Conservation (phyloP, 352 stramenopile species). For the Phytophthora pini region DNA sequence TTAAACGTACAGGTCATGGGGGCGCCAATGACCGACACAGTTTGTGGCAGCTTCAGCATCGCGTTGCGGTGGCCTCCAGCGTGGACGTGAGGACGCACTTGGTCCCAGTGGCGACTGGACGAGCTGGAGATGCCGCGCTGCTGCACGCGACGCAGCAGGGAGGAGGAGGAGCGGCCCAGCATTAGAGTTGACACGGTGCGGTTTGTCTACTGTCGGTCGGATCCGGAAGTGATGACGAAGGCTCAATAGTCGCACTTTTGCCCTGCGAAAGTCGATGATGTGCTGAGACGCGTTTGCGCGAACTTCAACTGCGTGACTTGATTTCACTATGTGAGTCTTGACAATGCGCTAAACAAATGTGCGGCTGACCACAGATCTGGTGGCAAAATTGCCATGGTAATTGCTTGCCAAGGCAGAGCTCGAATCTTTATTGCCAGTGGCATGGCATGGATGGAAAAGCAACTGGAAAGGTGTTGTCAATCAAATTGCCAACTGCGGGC, state of each 20-base stretch:
- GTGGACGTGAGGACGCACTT: conserved; percentile 75
- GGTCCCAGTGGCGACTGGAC: conserved; percentile 51
- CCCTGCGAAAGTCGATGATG: conserved; percentile 33
- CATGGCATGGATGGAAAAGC: neutral
- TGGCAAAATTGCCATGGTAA: neutral
- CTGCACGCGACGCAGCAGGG: conserved; percentile 16
- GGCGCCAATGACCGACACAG: conserved; percentile 83
- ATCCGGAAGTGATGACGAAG: conserved; percentile 15
- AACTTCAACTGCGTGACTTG: conserved; percentile 27
- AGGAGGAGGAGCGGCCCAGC: conserved; percentile 20
- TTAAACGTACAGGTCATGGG: conserved; percentile 82
- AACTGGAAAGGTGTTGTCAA: neutral
- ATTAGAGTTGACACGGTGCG: conserved; percentile 1
- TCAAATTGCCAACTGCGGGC: neutral
- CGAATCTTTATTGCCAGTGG: neutral
- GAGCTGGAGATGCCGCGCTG: conserved; percentile 66
- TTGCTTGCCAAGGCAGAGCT: neutral
- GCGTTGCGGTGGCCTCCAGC: conserved; percentile 59
- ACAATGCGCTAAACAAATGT: conserved; percentile 10
- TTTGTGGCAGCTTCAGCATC: conserved; percentile 64
- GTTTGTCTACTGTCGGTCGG: neutral
- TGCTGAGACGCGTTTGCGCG: conserved; percentile 12
- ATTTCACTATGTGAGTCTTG: conserved; percentile 11
- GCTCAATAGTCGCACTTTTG: conserved; percentile 14
- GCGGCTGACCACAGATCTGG: neutral